Conservation (phyloP, 2,329 filamentous ascomycete species). For the Phialophora expanda region DNA sequence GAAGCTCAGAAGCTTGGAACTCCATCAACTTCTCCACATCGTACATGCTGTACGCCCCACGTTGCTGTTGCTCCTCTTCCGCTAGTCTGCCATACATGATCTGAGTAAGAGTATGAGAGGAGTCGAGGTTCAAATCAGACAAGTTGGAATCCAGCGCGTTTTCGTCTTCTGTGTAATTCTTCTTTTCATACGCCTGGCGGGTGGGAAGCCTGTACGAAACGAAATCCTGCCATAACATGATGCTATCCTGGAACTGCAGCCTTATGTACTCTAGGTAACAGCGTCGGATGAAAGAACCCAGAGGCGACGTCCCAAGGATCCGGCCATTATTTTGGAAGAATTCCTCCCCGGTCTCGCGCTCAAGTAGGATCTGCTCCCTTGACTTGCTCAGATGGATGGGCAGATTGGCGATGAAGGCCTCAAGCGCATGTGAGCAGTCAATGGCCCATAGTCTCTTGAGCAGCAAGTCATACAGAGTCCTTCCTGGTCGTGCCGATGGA, state of each 20-base stretch:
- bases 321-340: conserved; percentile 51
- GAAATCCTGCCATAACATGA: conserved; percentile 81
- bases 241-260: conserved; percentile 77
- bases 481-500: conserved; percentile 67
- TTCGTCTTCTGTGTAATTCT: conserved; percentile 53
- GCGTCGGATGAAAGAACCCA: conserved; percentile 80
- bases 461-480: conserved; percentile 86
- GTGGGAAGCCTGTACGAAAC: conserved; percentile 80
- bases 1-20: conserved; percentile 86
- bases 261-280: conserved; percentile 78
- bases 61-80: conserved; percentile 38
- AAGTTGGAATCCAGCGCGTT: conserved; percentile 68
- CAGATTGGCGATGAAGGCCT: conserved; percentile 72
- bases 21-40: conserved; percentile 82
- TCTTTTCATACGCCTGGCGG: conserved; percentile 63
- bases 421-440: conserved; percentile 79
- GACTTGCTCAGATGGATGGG: conserved; percentile 64
- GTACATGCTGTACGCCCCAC: conserved; percentile 65
- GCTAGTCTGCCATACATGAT: conserved; percentile 58
- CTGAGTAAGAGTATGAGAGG: conserved; percentile 54
- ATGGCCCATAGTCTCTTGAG: conserved; percentile 82
- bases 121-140: conserved; percentile 62
- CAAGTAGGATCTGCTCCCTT: conserved; percentile 64
- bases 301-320: conserved; percentile 74
- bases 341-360: conserved; percentile 60